Base-by-base conservation (phyloP, 768 basidiomycete species). In the Lactarius tabidus region DNA sequence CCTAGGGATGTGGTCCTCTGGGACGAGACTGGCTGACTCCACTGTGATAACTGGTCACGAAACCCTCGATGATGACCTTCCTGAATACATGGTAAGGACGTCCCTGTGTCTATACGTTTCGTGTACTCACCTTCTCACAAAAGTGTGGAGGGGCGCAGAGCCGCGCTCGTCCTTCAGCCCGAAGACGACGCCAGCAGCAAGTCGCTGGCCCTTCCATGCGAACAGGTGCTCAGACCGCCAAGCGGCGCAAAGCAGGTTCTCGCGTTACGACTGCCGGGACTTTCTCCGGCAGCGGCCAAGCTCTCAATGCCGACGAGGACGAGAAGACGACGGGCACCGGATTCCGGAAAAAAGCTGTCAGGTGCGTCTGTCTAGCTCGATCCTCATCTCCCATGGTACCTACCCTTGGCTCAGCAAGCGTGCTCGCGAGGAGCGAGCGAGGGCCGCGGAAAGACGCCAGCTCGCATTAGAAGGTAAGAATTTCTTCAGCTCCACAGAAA, bases 131-230 rank as follows among this genome's bases (percentile, higher is more conserved):
- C 48, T 12, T 48, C 43, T 54, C 38, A 9, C n/a, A 20, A 18
- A 59, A 91, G 90, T 92, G 91, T 67, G 91, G 92, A 60, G 91
- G 91, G 17, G 90, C 91, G 17, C 89, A 92, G 71, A 77, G 79
- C 6, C 82, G 85, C 51, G 71, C 81, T 6, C 82, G 87, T 4
- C 86, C 88, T n/a, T 77, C 81, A 18, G 79, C 79, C 26, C 71
- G 73, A 15, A 81, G 81, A 3, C 77, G 81, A 28, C 69, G 71
- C n/a, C 79, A 78, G 38, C 74, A 72, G 39, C 73, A 75, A 35
- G 75, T 78, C 53, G 77, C 79, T 0, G 78, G 80, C 2, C 82
- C 88, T 0, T 88, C 87, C 4, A 75, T 76, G 43, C 78, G 81
- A 55, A 86, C 85, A 8, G 87, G 85, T 10, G 77, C 79, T 20